phyloP scores from a whole-genome alignment of 352 stramenopile species.

The Phytophthora sansomeana region DNA sequence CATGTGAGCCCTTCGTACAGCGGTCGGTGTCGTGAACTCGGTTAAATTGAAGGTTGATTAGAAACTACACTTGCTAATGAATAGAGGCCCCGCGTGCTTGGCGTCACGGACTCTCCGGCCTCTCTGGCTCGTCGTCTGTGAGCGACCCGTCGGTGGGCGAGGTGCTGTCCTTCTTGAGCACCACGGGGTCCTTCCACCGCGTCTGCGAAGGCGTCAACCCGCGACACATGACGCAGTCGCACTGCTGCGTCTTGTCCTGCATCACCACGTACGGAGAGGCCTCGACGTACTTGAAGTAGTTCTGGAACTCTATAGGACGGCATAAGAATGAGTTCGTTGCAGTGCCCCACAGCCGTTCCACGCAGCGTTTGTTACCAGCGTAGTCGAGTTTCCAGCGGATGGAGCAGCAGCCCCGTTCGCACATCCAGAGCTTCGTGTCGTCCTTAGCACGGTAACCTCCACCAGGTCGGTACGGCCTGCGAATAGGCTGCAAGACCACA shows the following conservation, averaged over 20 bases:
- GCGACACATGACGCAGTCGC: constrained; percentile 69
- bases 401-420: constrained; percentile 69
- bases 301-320: constrained; percentile 53
- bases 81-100: constrained; percentile 16
- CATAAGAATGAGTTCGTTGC: constrained; percentile 1
- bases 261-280: constrained; percentile 73
- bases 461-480: constrained; percentile 28
- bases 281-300: constrained; percentile 69
- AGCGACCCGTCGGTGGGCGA: constrained; percentile 35
- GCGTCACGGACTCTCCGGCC: constrained; percentile 29
- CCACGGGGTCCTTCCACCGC: constrained; percentile 19
- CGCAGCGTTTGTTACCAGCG: constrained; percentile 37
- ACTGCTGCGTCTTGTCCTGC: constrained; percentile 60
- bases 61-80: constrained; percentile 28
- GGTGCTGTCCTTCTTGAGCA: constrained; percentile 24
- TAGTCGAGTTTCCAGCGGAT: constrained; percentile 84
- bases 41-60: constrained; percentile 24
- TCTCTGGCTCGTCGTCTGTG: constrained; percentile 41
- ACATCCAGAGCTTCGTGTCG: constrained; percentile 64
- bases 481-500: constrained; percentile 32
- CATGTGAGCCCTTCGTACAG: too few species aligned
- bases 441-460: constrained; percentile 21
- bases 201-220: constrained; percentile 35
- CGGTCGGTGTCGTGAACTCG: background rate
- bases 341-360: background rate